Conservation (phyloP, 139 green algal species). For the Chlamydomonas incerta region DNA sequence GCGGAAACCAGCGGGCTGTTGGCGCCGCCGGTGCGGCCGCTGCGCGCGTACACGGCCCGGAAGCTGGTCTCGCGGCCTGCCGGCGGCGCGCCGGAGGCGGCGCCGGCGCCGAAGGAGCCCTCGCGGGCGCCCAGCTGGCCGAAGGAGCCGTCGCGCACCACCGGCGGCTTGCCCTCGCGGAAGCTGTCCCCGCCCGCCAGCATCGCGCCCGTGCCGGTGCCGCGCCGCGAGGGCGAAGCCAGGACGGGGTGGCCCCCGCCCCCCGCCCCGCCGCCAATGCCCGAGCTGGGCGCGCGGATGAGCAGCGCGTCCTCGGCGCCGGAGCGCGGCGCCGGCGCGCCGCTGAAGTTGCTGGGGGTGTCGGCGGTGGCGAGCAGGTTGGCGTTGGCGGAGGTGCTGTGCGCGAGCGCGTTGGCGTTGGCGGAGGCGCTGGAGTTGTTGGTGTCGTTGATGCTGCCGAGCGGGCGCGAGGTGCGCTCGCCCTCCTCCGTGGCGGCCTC, state of each 20-base stretch:
- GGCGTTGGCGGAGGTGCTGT: background rate
- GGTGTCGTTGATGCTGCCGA: background rate
- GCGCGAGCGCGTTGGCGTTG: background rate
- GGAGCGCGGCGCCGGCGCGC: too few species aligned
- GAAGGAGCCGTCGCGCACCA: too few species aligned
- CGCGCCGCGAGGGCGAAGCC: too few species aligned
- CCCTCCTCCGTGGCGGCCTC: constrained; percentile 12
- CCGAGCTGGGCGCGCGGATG: too few species aligned
- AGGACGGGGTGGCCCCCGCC: background rate
- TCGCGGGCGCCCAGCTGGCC: too few species aligned
- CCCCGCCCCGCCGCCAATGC: background rate
- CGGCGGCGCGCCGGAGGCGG: too few species aligned
- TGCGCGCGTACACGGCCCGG: constrained; percentile 24
- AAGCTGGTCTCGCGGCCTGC: constrained; percentile 6
- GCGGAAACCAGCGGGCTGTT: background rate
- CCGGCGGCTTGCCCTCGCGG: background rate
- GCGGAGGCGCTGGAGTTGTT: background rate
- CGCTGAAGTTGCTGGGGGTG: too few species aligned
- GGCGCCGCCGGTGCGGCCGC: background rate
- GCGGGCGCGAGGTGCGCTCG: background rate
- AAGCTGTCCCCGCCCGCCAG: background rate
- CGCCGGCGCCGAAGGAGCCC: too few species aligned
- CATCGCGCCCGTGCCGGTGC: too few species aligned
- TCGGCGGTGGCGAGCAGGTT: background rate
- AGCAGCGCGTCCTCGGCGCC: background rate